Conservation (phyloP, 1,284 basidiomycete genomes). For the Boletus smithii region DNA sequence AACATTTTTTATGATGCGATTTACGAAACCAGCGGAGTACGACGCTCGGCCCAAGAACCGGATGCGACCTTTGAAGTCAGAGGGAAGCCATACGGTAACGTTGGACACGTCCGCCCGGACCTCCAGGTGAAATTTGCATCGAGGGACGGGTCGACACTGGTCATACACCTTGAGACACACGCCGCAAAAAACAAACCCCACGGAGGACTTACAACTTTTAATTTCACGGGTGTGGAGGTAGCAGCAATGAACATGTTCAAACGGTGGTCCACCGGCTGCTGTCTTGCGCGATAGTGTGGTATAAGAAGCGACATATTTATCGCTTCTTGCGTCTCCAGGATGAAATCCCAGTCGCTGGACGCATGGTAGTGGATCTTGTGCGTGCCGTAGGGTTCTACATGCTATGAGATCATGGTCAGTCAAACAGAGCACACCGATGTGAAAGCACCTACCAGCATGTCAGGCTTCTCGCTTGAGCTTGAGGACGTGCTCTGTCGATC, state of each 20-base stretch:
- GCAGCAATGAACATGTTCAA: constrained; percentile 63
- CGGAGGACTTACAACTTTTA: constrained; percentile 60
- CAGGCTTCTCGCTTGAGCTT: constrained; percentile 16
- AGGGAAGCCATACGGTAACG: constrained; percentile 70
- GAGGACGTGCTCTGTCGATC: constrained; percentile 23
- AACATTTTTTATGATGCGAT: constrained; percentile 61
- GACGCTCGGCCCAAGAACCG: constrained; percentile 50
- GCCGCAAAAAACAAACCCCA: neutral
- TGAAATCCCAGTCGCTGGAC: constrained; percentile 59
- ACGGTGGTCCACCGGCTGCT: constrained; percentile 65
- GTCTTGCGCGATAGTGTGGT: constrained; percentile 70
- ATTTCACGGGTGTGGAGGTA: constrained; percentile 51
- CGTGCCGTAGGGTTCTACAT: constrained; percentile 35
- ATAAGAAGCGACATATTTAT: constrained; percentile 65
- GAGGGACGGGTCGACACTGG: constrained; percentile 62
- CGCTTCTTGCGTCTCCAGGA: constrained; percentile 48
- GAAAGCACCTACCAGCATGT: constrained; percentile 14
- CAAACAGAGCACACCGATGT: neutral
- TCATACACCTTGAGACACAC: constrained; percentile 5
- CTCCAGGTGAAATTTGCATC: constrained; percentile 63
- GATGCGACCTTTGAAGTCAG: constrained; percentile 69
- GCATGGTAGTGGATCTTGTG: constrained; percentile 56
- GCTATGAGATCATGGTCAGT: constrained; percentile 14
- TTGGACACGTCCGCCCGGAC: constrained; percentile 58
- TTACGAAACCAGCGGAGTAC: constrained; percentile 70